Percentiles rank a stretch among this genome's conserved stretches.
phyloP scores from a whole-genome alignment of 1,284 basidiomycete genomes.

The Marasmius fiardii region DNA sequence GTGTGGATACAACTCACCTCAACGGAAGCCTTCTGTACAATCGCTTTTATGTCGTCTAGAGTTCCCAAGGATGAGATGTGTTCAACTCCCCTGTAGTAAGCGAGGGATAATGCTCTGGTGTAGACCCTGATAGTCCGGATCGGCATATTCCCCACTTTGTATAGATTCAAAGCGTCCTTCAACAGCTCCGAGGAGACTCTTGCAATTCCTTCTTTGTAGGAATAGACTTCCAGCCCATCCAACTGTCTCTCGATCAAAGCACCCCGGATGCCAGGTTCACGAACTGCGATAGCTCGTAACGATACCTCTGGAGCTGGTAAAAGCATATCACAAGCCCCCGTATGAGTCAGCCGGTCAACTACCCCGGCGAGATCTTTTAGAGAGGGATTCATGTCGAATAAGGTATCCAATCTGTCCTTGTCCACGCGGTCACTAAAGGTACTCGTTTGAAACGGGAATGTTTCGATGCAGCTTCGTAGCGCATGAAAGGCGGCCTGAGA shows the following conservation, averaged over 20 bases:
- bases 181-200: conserved; percentile 39
- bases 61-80: conserved; percentile 20
- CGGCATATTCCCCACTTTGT: conserved; percentile 43
- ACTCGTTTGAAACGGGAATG: conserved; percentile 47
- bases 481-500: conserved; percentile 61
- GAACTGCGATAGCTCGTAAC: conserved; percentile 25
- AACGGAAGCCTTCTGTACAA: conserved; percentile 35
- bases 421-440: conserved; percentile 32
- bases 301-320: conserved; percentile 45
- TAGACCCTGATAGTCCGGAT: conserved; percentile 52
- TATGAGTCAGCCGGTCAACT: conserved; percentile 63
- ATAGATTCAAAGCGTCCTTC: conserved; percentile 46
- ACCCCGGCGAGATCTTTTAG: conserved; percentile 54
- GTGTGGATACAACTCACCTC: conserved; percentile 32
- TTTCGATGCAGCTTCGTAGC: conserved; percentile 47
- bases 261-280: conserved; percentile 37
- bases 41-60: conserved; percentile 34
- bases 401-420: conserved; percentile 20
- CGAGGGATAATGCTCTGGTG: conserved; percentile 46
- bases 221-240: conserved; percentile 44
- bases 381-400: conserved; percentile 36
- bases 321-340: conserved; percentile 62
- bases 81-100: conserved; percentile 40
- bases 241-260: conserved; percentile 62
- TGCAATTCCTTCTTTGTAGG: conserved; percentile 52